Base-by-base conservation (phyloP, 139 green algal species). In the Chlorella ohadii region DNA sequence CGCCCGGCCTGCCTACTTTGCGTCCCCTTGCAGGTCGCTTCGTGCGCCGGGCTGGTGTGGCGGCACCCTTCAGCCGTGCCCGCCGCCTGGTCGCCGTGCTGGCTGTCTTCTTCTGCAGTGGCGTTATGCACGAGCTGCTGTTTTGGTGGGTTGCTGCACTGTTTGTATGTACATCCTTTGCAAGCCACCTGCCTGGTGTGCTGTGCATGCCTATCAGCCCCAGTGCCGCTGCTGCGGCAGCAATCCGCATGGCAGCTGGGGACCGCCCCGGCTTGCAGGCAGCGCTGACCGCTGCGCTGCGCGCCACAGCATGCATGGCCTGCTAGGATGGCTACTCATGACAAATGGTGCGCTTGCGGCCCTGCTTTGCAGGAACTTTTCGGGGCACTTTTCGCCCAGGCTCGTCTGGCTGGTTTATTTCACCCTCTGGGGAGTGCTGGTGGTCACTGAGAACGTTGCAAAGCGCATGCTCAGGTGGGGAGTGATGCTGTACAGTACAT, bases 21-120 rank as follows among this genome's bases (percentile, higher is more conserved):
- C n/a, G n/a, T n/a, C n/a, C n/a, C n/a, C n/a, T n/a, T n/a, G 65
- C 65, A 72, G 65, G 65, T 33, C 65, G 65, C 15, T 33, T 72
- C 7, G 65, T 72, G 65, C 31, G 65, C 31, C 65, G 65, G 12
- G 33, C 65, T 33, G 65, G 65, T 15, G 2, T 12, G 31, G 31
- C 65, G 0, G 27, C 65, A 15, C 65, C 65, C 65, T 72, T 72
- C 65, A 72, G 65, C 65, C 65, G 65, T 33, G 11, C 65, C 33
- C 65, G 65, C n/a, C 65, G 65, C 65, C 65, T 72, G 65, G 65
- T 33, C 31, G 65, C 65, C 15, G 65, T 72, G 65, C 36, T 44
- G 36, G 65, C 65, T 44, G 65, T 72, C 9, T 72, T 72, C 31
- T 34, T 72, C 17, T 34, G 36, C 31, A 72, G 65, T 33, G 65